Base-by-base conservation (phyloP, 2,329 filamentous ascomycete genomes). In the Aspergillus fumigatus region DNA sequence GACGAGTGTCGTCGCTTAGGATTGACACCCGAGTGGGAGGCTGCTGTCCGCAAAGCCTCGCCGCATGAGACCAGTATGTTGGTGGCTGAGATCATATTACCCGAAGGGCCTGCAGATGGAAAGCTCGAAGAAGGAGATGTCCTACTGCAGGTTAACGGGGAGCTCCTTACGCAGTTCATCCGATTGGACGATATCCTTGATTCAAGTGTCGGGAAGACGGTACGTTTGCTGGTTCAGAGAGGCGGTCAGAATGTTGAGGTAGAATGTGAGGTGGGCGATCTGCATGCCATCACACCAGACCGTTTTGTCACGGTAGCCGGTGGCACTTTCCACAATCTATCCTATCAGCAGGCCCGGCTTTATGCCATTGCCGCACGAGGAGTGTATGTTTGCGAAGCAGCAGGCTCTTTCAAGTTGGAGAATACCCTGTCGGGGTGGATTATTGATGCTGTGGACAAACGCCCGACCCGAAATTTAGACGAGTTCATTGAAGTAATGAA, bases 31-130 rank as follows among this genome's bases (percentile, higher is more conserved):
- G 84, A 91, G 52, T 95, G 91, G 87, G 94, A 99, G 78, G 88
- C 89, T 40, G 86, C 88, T 55, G 86, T 96, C 61, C 87, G 94
- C 35, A 85, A 89, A 64, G 81, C 85, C 26, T 96, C 96, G 64
- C 94, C 95, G 0, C 88, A 90, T 65, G 94, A 97, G 77, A 97
- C 92, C 25, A 95, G 94, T 69, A 92, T 99, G 90, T 84, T 99
- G 27, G 93, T 97, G 11, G 93, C 92, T 21, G 95, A 99, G 76
- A 96, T 97, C 59, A 87, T 97, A 14, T 83, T 99, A 8, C 93
- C 94, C 0, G 86, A 92, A 65, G 95, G 94, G 0, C 95, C 94
- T 25, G 94, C 89, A 0, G 85, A 96, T 69, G 80, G 82, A 54
- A 93, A 95, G 74, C 84, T 99, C 26, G 88, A 96, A 72, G 94